phyloP scores from a whole-genome alignment of 257 asterid genomes.

The Solanum commersonii region DNA sequence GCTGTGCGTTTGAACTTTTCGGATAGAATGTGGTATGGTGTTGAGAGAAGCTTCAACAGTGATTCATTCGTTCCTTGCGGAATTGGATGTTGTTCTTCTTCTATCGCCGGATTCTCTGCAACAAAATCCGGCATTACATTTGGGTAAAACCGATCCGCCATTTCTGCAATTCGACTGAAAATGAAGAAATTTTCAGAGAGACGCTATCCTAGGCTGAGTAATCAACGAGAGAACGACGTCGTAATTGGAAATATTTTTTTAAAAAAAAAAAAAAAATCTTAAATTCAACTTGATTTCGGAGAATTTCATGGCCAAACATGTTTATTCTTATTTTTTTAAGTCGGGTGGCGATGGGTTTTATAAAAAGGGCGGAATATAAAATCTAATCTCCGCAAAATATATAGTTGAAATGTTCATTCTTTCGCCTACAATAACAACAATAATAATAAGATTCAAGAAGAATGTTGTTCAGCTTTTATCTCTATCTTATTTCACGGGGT shows the following conservation, averaged over 20 bases:
- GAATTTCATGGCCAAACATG: neutral
- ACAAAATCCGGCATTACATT: conserved; percentile 63
- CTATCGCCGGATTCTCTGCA: conserved; percentile 25
- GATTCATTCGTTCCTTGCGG: conserved; percentile 44
- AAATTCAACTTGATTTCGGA: neutral
- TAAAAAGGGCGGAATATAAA: too few species aligned
- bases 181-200: neutral
- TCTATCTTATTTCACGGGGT: neutral
- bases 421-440: too few species aligned
- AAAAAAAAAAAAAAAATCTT: too few species aligned
- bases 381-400: too few species aligned
- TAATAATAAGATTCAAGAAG: neutral
- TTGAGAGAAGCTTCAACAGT: conserved; percentile 39
- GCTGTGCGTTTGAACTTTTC: conserved; percentile 40
- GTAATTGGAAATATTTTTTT: neutral
- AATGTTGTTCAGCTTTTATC: neutral
- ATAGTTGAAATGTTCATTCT: too few species aligned
- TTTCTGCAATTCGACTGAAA: neutral
- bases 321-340: too few species aligned
- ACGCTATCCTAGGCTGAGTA: neutral
- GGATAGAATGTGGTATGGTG: conserved; percentile 32
- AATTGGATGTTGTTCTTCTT: conserved; percentile 3
- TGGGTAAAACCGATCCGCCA: conserved; percentile 55
- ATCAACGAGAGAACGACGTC: neutral
- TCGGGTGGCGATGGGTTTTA: too few species aligned